Conservation (phyloP, 2,329 filamentous ascomycete genomes). For the Aureobasidium vineae region DNA sequence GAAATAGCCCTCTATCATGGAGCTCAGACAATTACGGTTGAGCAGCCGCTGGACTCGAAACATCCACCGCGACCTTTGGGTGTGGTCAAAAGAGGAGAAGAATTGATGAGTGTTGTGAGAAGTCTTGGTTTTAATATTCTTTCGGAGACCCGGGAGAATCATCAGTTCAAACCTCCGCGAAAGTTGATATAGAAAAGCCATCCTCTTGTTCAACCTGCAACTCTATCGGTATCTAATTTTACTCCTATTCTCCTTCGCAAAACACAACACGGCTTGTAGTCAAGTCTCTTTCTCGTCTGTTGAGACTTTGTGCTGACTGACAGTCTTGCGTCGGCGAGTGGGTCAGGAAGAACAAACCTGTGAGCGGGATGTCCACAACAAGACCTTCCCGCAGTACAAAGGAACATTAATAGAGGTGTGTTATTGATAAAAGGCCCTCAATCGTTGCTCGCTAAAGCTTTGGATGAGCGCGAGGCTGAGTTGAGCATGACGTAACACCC, state of each 20-base stretch:
- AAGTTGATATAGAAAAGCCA: not conserved
- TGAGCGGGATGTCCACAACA: not conserved
- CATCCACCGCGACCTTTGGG: not conserved
- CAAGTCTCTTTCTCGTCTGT: not conserved
- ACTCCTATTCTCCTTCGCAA: not conserved
- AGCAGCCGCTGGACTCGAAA: not conserved
- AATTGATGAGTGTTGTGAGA: not conserved
- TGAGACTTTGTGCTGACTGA: not conserved
- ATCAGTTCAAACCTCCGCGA: not conserved
- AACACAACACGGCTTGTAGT: not conserved
- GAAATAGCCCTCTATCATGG: slow-evolving; percentile 1
- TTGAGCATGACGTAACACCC: not conserved
- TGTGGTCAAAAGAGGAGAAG: not conserved
- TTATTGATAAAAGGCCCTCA: not conserved
- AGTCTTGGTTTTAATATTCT: not conserved
- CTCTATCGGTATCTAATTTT: not conserved
- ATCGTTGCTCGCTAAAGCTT: not conserved
- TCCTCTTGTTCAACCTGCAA: not conserved
- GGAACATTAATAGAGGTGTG: not conserved
- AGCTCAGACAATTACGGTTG: not conserved
- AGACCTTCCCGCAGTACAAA: not conserved
- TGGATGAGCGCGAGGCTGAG: not conserved
- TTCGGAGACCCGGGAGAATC: not conserved
- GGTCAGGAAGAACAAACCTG: not conserved
- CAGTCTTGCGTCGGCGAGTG: not conserved